A percentile compares a stretch with the other conserved stretches of the same genome.
phyloP scores from a whole-genome alignment of 495 filamentous ascomycete genomes.

The Clavariopsis aquatica region DNA sequence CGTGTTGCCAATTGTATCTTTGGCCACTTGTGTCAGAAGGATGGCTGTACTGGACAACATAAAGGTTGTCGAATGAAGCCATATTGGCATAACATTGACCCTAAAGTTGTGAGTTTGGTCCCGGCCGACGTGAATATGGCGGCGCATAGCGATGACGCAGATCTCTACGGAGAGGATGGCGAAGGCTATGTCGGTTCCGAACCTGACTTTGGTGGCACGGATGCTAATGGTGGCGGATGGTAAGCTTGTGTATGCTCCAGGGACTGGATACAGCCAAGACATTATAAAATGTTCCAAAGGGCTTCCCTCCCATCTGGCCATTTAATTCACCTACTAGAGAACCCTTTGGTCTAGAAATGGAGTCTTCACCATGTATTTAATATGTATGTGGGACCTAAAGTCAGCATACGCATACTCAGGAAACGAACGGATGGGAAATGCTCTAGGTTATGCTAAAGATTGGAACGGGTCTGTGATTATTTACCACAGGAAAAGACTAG shows the following conservation, averaged over 20 bases:
- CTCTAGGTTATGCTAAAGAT: no score
- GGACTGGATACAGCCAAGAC: background rate
- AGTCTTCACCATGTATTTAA: no score
- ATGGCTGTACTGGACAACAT: conserved; percentile 21
- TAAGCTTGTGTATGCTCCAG: background rate
- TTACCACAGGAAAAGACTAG: no score
- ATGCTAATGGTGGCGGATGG: background rate
- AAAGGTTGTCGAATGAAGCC: conserved; percentile 26
- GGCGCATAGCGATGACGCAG: background rate
- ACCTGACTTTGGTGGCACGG: no score
- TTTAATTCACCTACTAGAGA: background rate
- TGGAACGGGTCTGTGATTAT: no score
- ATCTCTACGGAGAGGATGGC: background rate
- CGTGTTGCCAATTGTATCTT: conserved; percentile 29
- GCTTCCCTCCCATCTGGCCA: background rate
- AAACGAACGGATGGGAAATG: no score
- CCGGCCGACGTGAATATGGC: conserved; percentile 5
- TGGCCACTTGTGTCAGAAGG: conserved; percentile 42
- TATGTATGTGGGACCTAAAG: no score
- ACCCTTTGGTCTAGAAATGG: no score
- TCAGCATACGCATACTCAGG: no score
- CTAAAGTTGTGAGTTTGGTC: conserved; percentile 17
- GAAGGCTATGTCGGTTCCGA: background rate
- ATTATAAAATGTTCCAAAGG: background rate
- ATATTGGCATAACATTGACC: conserved; percentile 22